Percentiles rank a stretch among this genome's conserved stretches.
Evolutionary conservation across 768 basidiomycete genomes (phyloP).

Genomic region (Xanthoconium stramineum): DNA sequence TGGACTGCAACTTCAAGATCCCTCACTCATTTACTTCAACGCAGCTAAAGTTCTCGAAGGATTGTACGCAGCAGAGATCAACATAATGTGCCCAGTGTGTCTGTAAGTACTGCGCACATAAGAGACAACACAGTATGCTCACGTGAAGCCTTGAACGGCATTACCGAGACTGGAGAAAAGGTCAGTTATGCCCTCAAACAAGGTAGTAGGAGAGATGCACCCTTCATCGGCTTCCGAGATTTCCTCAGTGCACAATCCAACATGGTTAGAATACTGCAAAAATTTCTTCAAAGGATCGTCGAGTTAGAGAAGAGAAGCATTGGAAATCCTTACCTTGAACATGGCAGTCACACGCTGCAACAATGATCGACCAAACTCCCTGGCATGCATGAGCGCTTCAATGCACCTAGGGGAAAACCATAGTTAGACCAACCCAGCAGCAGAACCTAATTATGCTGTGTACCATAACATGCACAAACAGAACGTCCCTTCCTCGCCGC

Average conservation of each 20-base stretch:
- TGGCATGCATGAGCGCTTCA: constrained; percentile 87
- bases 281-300: constrained; percentile 51
- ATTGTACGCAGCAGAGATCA: constrained; percentile 84
- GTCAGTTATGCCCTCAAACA: not conserved
- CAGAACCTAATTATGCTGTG: constrained; percentile 13
- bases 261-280: constrained; percentile 80
- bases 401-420: constrained; percentile 54
- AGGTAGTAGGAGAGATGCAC: constrained; percentile 37
- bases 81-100: constrained; percentile 63
- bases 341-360: constrained; percentile 72
- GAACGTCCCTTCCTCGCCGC: constrained; percentile 95
- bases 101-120: not conserved
- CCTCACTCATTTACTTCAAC: constrained; percentile 7
- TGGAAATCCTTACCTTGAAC: constrained; percentile 67
- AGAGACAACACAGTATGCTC: constrained; percentile 29
- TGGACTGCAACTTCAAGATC: not conserved
- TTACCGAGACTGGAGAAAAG: constrained; percentile 62
- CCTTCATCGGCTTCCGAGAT: constrained; percentile 84
- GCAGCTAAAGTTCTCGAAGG: constrained; percentile 57
- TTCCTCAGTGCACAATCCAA: constrained; percentile 83
- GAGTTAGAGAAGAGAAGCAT: not conserved
- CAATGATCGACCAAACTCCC: constrained; percentile 67
- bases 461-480: constrained; percentile 84
- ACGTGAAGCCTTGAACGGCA: constrained; percentile 90
- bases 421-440: not conserved